Evolutionary conservation across 2,329 filamentous ascomycete species (phyloP).

Genomic region (Neocucurbitaria cava): DNA sequence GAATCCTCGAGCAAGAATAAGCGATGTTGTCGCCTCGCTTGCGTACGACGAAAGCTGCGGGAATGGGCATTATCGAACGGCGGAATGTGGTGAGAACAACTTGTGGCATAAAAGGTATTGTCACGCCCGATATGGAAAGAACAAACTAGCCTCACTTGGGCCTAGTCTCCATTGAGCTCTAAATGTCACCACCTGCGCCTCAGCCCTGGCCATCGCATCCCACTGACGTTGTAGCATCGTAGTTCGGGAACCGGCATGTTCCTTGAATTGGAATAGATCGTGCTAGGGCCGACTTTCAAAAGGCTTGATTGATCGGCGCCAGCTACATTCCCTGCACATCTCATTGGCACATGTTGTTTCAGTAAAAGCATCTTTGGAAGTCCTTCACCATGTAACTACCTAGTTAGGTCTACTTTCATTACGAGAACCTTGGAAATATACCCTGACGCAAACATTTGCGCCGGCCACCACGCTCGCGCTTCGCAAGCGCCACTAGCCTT

Average conservation of each 20-base stretch:
- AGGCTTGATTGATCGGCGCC: neutral
- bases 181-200: neutral
- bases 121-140: conserved; percentile 5
- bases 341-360: neutral
- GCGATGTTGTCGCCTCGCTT: neutral
- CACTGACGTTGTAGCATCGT: neutral
- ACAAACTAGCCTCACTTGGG: neutral
- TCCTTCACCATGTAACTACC: too few species aligned
- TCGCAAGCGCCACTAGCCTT: too few species aligned
- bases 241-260: neutral
- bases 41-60: neutral
- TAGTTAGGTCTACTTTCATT: too few species aligned
- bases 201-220: neutral
- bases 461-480: too few species aligned
- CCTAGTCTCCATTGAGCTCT: neutral
- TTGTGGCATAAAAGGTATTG: conserved; percentile 4
- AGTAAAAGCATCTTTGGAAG: neutral
- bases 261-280: neutral
- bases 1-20: neutral
- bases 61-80: neutral
- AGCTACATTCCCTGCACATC: neutral
- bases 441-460: too few species aligned
- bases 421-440: too few species aligned
- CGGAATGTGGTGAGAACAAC: neutral
- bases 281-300: neutral